These are phyloP conservation scores for Gastrolobium villosum DNA, from an alignment of 306 rosid genomes.

Conservation along the genomic window DNA sequence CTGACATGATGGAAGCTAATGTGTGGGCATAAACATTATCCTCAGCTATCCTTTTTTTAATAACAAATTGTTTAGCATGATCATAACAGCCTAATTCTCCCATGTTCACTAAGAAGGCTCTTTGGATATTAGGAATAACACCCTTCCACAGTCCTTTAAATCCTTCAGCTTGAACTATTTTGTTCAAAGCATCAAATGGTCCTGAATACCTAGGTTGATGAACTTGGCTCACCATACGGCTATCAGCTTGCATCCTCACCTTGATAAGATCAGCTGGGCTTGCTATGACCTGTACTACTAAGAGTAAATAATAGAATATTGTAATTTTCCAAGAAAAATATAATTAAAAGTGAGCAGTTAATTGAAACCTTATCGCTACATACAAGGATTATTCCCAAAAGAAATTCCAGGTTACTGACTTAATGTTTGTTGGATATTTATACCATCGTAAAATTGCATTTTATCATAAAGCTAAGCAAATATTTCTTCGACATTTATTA, in stretches of 20 bases:
- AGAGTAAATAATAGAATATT: conserved; percentile 46
- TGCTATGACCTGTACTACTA: conserved; percentile 77
- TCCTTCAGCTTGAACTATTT: conserved; percentile 77
- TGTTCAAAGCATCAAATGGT: conserved; percentile 73
- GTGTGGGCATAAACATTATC: conserved; percentile 84
- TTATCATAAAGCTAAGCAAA: conserved; percentile 2
- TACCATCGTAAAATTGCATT: conserved; percentile 27
- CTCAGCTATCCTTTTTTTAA: conserved; percentile 62
- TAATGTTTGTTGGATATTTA: neutral
- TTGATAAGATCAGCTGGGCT: conserved; percentile 98
- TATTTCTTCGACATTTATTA: neutral
- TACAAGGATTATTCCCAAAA: conserved; percentile 15
- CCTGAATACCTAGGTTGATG: conserved; percentile 79
- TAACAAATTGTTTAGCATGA: conserved; percentile 78
- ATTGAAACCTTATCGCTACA: conserved; percentile 15
- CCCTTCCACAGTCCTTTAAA: conserved; percentile 85
- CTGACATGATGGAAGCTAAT: conserved; percentile 80
- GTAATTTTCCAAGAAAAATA: conserved; percentile 38
- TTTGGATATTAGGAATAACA: conserved; percentile 83
- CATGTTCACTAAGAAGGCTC: conserved; percentile 94
- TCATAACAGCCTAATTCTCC: conserved; percentile 92
- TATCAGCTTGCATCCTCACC: conserved; percentile 96
- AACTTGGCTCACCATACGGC: conserved; percentile 67
- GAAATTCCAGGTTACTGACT: neutral
- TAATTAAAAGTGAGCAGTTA: neutral